Conservation (phyloP, 805 yeast genomes). For the Naumovozyma dairenensis region DNA sequence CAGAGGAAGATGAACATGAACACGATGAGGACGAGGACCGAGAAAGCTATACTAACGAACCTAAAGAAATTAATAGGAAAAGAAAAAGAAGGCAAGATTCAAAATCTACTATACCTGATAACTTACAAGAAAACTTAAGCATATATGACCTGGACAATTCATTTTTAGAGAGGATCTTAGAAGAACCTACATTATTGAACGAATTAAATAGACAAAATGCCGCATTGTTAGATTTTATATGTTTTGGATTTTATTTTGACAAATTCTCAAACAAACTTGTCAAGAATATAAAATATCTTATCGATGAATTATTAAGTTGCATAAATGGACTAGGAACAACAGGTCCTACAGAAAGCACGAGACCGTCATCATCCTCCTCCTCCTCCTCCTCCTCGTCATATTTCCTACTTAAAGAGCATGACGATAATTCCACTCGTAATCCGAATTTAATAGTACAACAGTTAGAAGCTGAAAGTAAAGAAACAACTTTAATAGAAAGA, state of each 20-base stretch:
- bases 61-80: background rate
- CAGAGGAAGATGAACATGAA: background rate
- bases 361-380: too few relatives aligned
- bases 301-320: slow-evolving; percentile 21
- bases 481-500: too few relatives aligned
- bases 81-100: background rate
- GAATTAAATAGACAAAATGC: slow-evolving; percentile 32
- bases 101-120: too few relatives aligned
- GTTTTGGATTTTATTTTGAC: slow-evolving; percentile 34
- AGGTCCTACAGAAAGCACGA: too few relatives aligned
- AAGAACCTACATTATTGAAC: slow-evolving; percentile 32
- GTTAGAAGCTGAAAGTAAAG: too few relatives aligned
- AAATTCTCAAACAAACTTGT: slow-evolving; percentile 4
- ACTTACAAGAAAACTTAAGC: background rate
- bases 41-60: background rate
- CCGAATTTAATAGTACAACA: too few relatives aligned
- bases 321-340: too few relatives aligned
- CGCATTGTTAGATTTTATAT: slow-evolving; percentile 38
- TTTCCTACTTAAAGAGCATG: too few relatives aligned
- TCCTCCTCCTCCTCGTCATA: too few relatives aligned
- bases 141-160: slow-evolving; percentile 6
- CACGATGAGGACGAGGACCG: background rate
- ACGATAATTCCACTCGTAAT: too few relatives aligned
- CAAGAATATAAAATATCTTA: slow-evolving; percentile 22
- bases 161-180: slow-evolving; percentile 31